Evolutionary conservation across 2,329 filamentous ascomycete species (phyloP).

Genomic region (Capronia americana): DNA sequence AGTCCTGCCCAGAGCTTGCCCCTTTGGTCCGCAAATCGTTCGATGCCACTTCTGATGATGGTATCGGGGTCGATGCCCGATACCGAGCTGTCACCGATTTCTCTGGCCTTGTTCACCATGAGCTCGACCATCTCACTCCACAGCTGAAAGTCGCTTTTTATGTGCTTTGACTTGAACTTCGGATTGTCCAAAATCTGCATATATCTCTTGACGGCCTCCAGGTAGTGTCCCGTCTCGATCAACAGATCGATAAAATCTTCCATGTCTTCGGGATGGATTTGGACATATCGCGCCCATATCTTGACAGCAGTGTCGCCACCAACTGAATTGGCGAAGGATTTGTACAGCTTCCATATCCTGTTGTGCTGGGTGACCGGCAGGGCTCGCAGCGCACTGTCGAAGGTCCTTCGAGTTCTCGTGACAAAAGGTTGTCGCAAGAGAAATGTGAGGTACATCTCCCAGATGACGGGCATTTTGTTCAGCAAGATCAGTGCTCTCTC

Average conservation of each 20-base stretch:
- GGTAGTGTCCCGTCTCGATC: conserved; percentile 79
- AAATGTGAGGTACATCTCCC: conserved; percentile 96
- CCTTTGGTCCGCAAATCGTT: conserved; percentile 88
- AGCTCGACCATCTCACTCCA: conserved; percentile 98
- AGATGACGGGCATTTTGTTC: conserved; percentile 98
- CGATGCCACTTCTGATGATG: conserved; percentile 90
- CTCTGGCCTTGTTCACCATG: conserved; percentile 85
- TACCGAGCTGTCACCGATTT: conserved; percentile 80
- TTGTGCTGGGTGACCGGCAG: conserved; percentile 94
- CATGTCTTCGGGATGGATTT: conserved; percentile 91
- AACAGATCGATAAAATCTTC: conserved; percentile 95
- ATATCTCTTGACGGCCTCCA: conserved; percentile 88
- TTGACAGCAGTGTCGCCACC: conserved; percentile 88
- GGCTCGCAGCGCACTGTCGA: conserved; percentile 89
- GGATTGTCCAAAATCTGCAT: conserved; percentile 91
- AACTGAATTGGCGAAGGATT: conserved; percentile 87
- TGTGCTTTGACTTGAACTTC: conserved; percentile 87
- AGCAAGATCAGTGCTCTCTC: conserved; percentile 89
- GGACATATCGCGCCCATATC: conserved; percentile 95
- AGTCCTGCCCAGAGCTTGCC: conserved; percentile 94
- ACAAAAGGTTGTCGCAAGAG: conserved; percentile 90
- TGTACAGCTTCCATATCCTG: conserved; percentile 90
- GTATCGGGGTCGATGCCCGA: conserved; percentile 86
- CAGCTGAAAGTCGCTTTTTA: conserved; percentile 92
- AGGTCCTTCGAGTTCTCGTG: conserved; percentile 82